Base-by-base conservation (phyloP, 2,329 filamentous ascomycete species). In the Amauroascus niger region DNA sequence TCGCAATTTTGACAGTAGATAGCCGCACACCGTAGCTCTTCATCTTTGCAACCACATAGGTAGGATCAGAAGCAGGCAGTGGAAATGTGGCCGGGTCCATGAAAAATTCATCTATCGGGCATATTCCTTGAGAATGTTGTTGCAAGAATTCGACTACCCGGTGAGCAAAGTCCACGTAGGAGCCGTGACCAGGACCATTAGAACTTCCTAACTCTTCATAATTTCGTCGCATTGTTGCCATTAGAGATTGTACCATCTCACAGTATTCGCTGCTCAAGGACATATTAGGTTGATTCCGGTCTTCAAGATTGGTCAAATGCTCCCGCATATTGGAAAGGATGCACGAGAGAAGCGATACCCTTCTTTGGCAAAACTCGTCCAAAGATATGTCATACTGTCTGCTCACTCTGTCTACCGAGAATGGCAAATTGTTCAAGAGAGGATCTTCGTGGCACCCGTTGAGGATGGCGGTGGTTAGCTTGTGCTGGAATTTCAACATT, bases 161-260 rank as follows among this genome's bases (percentile, higher is more conserved):
- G 55, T 84, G 81, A 4, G 83, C 79, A 61, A 84, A 83, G 8
- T 76, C 71, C 6, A 83, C 78, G 60, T 84, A 84, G 1, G 73
- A 69, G 9, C 79, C 77, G 47, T 74, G 74, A 2, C 61, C 63
- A 43, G 62, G 57, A 24, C 63, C 60, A 35, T 60, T 58, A 7
- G 63, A 62, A 40, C 61, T 67, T 3, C 72, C 71, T 5, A 81
- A 67, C 55, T 81, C 78, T 54, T 76, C 72, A 55, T 82, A 83
- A 55, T 82, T 82, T 35, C 67, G 67, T 62, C 79, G 81, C 79
- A 84, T 83, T 1, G 76, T 70, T 6, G 67, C 67, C 81, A 83
- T 83, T 55, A 83, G 63, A n/a, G 71, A 66, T 55, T 74, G 73
- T 7, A 83, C 69, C 40, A 81, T 69, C 9, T 74, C 68, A 1